Evolutionary conservation across 352 stramenopile species (phyloP).

Genomic region (Phytopythium montanum): DNA sequence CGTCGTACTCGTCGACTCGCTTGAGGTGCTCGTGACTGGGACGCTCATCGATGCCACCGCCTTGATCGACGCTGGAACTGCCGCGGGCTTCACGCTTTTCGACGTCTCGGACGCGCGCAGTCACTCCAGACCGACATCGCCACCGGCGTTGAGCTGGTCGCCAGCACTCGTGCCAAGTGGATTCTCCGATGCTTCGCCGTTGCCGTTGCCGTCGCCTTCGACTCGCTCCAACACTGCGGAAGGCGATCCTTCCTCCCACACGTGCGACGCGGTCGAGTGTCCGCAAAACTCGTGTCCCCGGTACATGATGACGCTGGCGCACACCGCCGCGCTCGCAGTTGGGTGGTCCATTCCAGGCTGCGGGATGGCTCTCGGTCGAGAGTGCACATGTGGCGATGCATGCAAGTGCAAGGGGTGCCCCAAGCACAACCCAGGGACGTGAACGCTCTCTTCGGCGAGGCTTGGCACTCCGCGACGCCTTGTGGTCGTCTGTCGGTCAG

Average conservation of each 20-base stretch:
- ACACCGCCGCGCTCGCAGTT: constrained; percentile 71
- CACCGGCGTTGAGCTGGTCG: not conserved
- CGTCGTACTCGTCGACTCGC: constrained; percentile 45
- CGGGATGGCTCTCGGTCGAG: constrained; percentile 69
- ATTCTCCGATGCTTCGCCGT: not conserved
- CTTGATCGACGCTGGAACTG: constrained; percentile 34
- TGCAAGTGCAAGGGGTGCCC: constrained; percentile 79
- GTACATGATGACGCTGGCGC: constrained; percentile 74
- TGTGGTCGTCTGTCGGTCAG: not conserved
- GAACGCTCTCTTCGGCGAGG: not conserved
- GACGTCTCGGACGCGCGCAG: constrained; percentile 35
- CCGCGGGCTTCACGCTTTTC: constrained; percentile 46
- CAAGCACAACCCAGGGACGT: constrained; percentile 52
- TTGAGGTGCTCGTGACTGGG: constrained; percentile 55
- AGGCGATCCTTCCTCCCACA: constrained; percentile 24
- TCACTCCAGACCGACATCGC: not conserved
- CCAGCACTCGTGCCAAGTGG: not conserved
- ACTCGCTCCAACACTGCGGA: not conserved
- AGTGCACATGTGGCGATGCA: constrained; percentile 75
- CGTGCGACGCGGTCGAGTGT: constrained; percentile 62
- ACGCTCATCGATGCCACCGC: constrained; percentile 35
- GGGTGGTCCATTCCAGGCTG: constrained; percentile 78
- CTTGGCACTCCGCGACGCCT: not conserved
- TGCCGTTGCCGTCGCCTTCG: no score
- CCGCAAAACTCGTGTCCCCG: constrained; percentile 63